Evolutionary conservation across 768 basidiomycete genomes (phyloP).

Genomic region (Pleurotus giganteus): DNA sequence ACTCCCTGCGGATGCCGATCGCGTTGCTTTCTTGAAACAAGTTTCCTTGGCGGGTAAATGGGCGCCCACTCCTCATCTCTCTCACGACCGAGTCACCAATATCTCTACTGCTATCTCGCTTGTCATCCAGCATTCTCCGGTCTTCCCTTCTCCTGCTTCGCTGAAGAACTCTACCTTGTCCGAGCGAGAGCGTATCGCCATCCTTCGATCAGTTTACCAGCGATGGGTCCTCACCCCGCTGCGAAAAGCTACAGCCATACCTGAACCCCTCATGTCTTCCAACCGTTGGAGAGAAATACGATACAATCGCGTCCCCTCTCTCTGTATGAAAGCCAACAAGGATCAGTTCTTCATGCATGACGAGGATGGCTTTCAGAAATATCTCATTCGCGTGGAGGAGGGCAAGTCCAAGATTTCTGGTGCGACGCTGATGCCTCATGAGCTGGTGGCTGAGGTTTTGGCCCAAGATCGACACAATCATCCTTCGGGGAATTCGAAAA

Average conservation of each 20-base stretch:
- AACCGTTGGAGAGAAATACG: slow-evolving; percentile 55
- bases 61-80: slow-evolving; percentile 58
- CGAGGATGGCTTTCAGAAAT: slow-evolving; percentile 52
- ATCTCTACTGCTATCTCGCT: slow-evolving; percentile 62
- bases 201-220: slow-evolving; percentile 57
- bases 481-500: slow-evolving; percentile 11
- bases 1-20: slow-evolving; percentile 30
- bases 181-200: slow-evolving; percentile 25
- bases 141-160: slow-evolving; percentile 28
- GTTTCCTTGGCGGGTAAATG: slow-evolving; percentile 67
- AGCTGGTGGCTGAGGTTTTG: slow-evolving; percentile 45
- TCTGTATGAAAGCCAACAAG: slow-evolving; percentile 61
- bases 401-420: slow-evolving; percentile 60
- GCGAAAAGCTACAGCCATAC: slow-evolving; percentile 40
- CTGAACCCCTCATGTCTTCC: slow-evolving; percentile 63
- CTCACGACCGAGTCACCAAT: slow-evolving; percentile 64
- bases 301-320: slow-evolving; percentile 56
- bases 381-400: slow-evolving; percentile 52
- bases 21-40: slow-evolving; percentile 31
- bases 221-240: slow-evolving; percentile 60
- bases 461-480: neutral
- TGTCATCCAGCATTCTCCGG: slow-evolving; percentile 42
- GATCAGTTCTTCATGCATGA: slow-evolving; percentile 58
- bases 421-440: slow-evolving; percentile 67
- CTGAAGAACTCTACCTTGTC: slow-evolving; percentile 24